Evolutionary conservation across 257 asterid species (phyloP).

Genomic region (Rauvolfia tetraphylla): DNA sequence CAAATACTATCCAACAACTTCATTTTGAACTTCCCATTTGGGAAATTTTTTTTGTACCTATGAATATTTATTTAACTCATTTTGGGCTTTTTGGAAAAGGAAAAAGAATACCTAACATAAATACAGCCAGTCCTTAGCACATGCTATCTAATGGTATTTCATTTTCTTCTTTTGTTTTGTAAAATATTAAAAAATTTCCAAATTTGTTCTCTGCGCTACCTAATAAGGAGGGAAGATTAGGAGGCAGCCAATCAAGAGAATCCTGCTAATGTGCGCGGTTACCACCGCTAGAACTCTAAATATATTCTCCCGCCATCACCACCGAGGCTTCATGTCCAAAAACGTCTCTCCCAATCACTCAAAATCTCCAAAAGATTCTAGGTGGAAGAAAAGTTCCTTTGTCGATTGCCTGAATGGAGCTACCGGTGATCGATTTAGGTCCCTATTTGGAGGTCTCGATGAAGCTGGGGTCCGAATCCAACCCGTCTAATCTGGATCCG

Average conservation of each 20-base stretch:
- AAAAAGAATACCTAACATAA: too few species aligned
- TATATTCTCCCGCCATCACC: conserved; percentile 13
- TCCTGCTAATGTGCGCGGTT: background rate
- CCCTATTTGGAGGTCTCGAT: conserved; percentile 46
- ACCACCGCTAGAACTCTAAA: background rate
- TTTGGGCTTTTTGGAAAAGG: too few species aligned
- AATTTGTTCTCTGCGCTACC: too few species aligned
- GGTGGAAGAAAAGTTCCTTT: background rate
- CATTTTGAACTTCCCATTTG: too few species aligned
- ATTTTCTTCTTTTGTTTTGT: too few species aligned
- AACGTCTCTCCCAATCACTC: background rate
- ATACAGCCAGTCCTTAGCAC: too few species aligned
- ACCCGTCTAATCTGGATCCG: conserved; percentile 32
- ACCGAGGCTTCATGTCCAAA: background rate
- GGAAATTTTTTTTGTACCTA: too few species aligned
- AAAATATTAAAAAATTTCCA: too few species aligned
- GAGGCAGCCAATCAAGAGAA: background rate
- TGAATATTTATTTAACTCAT: too few species aligned
- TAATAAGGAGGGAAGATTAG: too few species aligned
- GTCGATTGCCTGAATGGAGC: conserved; percentile 16
- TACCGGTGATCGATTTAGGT: conserved; percentile 66
- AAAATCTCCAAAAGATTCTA: background rate
- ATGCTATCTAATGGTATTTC: too few species aligned
- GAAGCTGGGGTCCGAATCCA: conserved; percentile 17
- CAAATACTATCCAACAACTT: too few species aligned